phyloP scores from a whole-genome alignment of 352 stramenopile species.

The Phytophthora tubulina region DNA sequence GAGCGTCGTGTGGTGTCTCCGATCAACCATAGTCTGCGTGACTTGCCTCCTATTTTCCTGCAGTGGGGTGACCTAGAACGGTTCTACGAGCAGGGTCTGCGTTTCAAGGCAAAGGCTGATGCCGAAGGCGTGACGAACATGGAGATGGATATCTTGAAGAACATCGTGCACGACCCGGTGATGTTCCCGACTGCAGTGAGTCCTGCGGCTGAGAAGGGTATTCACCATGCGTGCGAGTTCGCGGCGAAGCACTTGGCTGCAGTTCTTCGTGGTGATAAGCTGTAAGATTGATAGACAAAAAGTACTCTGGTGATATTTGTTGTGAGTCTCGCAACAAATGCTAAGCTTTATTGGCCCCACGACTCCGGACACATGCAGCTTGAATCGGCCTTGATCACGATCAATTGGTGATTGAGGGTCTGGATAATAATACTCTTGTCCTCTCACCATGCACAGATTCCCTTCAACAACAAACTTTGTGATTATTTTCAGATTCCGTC shows the following conservation, averaged over 20 bases:
- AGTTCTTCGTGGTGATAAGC: slow-evolving; percentile 9
- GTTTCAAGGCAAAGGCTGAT: slow-evolving; percentile 38
- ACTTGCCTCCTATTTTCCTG: slow-evolving; percentile 46
- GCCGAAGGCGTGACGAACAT: slow-evolving; percentile 42
- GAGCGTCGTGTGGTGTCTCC: slow-evolving; percentile 33
- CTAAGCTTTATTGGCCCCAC: no score
- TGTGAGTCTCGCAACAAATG: no score
- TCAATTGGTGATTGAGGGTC: no score
- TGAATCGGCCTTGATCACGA: no score
- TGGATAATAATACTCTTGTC: no score
- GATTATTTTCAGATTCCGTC: no score
- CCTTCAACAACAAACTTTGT: no score
- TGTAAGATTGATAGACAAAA: no score
- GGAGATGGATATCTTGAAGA: slow-evolving; percentile 49
- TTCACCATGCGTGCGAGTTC: slow-evolving; percentile 35
- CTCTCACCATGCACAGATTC: no score
- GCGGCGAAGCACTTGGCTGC: slow-evolving; percentile 28
- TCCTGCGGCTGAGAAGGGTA: slow-evolving; percentile 36
- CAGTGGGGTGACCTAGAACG: slow-evolving; percentile 42
- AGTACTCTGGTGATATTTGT: not conserved
- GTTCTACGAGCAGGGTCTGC: slow-evolving; percentile 43
- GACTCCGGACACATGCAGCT: no score
- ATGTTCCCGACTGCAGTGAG: slow-evolving; percentile 41
- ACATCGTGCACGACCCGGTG: slow-evolving; percentile 41
- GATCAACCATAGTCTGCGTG: slow-evolving; percentile 46